phyloP scores from a whole-genome alignment of 768 basidiomycete species.

The Gautieria morchelliformis region DNA sequence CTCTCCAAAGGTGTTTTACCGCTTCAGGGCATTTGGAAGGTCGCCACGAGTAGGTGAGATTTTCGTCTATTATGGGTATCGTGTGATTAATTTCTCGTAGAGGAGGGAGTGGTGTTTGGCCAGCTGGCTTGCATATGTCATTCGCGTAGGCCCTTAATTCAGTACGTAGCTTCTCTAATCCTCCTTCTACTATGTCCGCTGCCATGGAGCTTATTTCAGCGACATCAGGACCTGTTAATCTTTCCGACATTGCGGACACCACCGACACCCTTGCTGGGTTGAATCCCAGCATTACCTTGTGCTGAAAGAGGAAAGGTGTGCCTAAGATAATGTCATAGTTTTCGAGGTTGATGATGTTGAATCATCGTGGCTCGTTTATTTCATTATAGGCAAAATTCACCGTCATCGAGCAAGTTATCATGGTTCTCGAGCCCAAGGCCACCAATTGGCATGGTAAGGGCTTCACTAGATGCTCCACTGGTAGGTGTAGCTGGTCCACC shows the following conservation, averaged over 20 bases:
- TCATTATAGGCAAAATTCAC: constrained; percentile 25
- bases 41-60: constrained; percentile 26
- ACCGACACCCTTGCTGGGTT: neutral
- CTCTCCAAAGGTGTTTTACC: constrained; percentile 15
- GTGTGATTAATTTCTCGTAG: constrained; percentile 26
- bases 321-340: constrained; percentile 32
- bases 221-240: constrained; percentile 1
- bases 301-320: constrained; percentile 13
- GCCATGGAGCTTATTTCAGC: constrained; percentile 9
- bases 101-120: constrained; percentile 17
- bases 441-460: constrained; percentile 31
- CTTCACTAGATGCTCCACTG: constrained; percentile 16
- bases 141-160: constrained; percentile 15
- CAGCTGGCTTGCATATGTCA: constrained; percentile 11
- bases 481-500: constrained; percentile 21
- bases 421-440: constrained; percentile 31
- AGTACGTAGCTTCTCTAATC: constrained; percentile 8
- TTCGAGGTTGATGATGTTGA: constrained; percentile 30
- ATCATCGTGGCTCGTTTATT: constrained; percentile 21
- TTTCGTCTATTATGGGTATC: constrained; percentile 27
- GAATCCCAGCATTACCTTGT: constrained; percentile 2
- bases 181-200: constrained; percentile 10
- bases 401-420: constrained; percentile 22
- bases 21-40: constrained; percentile 28
- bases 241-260: neutral